Base-by-base conservation (phyloP, 164 flowering plant species). In the Vitis rupestris region DNA sequence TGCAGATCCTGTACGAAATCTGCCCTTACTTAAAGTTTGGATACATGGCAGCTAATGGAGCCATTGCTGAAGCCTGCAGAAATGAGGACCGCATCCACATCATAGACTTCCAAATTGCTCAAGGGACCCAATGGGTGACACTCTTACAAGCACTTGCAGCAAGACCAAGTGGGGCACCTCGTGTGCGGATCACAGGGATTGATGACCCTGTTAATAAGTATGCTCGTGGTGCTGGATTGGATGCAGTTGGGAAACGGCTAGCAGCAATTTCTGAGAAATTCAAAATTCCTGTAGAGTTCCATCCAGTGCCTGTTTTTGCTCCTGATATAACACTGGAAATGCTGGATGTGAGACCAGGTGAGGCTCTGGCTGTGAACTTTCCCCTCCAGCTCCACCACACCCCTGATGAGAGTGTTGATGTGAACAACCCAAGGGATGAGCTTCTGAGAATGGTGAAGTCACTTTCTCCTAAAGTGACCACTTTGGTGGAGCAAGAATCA, bases 21-120 rank as follows among this genome's bases (percentile, higher is more conserved):
- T 91, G 97, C 78, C 97, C 97, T 2, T 91, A 89, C 76, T 65
- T 89, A 70, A 91, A 91, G 70, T 91, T 91, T 64, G 97, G 94
- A 19, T 89, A 89, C 82, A 87, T 91, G 92, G 90, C 97, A 37
- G 97, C 94, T 17, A 91, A 91, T 78, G 97, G 94, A 10, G 97
- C 94, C 8, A 91, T 91, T 16, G 97, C 94, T 1, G 92, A 89
- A 71, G 97, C 94, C 4, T 84, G 87, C 74, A 86, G 74, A 69
- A 78, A 76, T 51, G 94, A 88, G 72, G 85, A 88, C 57, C 79
- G 76, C 2, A 85, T 91, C 19, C 97, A 91, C 76, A 89, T 91
- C 31, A 72, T 91, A 37, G 97, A 91, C 66, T 91, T 88, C 75
- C 94, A 89, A 72, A 89, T 91, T 59, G 86, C 83, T 50, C 94